phyloP scores from a whole-genome alignment of 257 asterid species.

The Ballota nigra region DNA sequence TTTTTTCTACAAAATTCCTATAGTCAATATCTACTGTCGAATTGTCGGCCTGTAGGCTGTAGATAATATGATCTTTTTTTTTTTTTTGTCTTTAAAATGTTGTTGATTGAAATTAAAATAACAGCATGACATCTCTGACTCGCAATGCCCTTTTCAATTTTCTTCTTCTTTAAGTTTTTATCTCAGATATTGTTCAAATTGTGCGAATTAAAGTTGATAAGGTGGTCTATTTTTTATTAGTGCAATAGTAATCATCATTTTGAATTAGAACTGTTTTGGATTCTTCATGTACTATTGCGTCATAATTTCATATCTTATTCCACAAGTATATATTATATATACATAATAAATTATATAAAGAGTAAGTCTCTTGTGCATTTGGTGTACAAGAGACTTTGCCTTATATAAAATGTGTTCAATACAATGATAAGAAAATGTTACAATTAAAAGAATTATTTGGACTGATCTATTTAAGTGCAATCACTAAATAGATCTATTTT shows the following conservation, averaged over 20 bases:
- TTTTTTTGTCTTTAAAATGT: background rate
- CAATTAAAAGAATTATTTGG: no score
- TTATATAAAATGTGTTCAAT: no score
- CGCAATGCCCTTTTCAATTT: background rate
- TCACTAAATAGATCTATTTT: no score
- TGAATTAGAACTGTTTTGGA: background rate
- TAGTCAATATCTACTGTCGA: background rate
- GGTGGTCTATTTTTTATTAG: no score
- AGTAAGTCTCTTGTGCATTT: no score
- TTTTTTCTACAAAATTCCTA: background rate
- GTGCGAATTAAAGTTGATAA: background rate
- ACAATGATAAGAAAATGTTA: no score
- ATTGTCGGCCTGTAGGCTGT: constrained; percentile 12
- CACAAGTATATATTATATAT: no score
- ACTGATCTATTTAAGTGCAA: no score
- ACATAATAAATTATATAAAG: no score
- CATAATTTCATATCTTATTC: no score
- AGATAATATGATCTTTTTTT: background rate
- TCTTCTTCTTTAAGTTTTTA: background rate
- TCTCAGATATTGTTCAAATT: background rate
- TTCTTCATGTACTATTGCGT: no score
- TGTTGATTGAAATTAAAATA: background rate
- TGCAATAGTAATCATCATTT: background rate
- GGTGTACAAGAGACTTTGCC: no score
- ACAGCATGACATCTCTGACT: constrained; percentile 8